phyloP scores from a whole-genome alignment of 805 yeast species.

The Schwanniomyces pseudopolymorphus region DNA sequence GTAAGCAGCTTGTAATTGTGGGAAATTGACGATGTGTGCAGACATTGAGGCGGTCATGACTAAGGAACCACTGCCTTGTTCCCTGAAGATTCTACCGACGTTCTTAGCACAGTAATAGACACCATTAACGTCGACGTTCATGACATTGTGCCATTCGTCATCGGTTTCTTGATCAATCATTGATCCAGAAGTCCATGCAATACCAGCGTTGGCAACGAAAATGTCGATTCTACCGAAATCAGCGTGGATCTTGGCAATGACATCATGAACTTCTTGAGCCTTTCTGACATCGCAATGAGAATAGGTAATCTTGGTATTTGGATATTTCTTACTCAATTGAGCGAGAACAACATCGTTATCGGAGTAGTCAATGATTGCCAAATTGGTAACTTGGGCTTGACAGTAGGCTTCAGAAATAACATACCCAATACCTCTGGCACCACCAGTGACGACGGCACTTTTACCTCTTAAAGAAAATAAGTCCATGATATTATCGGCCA shows the following conservation, averaged over 20 bases:
- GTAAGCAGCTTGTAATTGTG: slow-evolving; percentile 84
- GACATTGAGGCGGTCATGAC: slow-evolving; percentile 89
- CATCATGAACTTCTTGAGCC: slow-evolving; percentile 33
- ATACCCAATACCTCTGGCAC: slow-evolving; percentile 39
- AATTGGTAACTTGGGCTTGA: slow-evolving; percentile 34
- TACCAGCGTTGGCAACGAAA: slow-evolving; percentile 48
- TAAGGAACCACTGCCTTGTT: slow-evolving; percentile 74
- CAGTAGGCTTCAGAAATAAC: slow-evolving; percentile 36
- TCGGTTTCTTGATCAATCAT: slow-evolving; percentile 44
- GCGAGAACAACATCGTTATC: slow-evolving; percentile 25
- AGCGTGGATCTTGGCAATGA: slow-evolving; percentile 27
- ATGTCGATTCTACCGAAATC: slow-evolving; percentile 40
- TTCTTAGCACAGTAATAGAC: slow-evolving; percentile 77
- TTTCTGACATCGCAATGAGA: slow-evolving; percentile 41
- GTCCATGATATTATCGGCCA: slow-evolving; percentile 25
- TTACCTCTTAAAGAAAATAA: slow-evolving; percentile 31
- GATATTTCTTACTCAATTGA: slow-evolving; percentile 26
- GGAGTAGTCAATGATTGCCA: slow-evolving; percentile 43
- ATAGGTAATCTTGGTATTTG: slow-evolving; percentile 30
- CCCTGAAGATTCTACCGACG: slow-evolving; percentile 69
- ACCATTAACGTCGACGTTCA: slow-evolving; percentile 76
- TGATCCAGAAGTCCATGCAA: slow-evolving; percentile 47
- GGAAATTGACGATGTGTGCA: slow-evolving; percentile 82
- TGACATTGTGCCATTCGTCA: slow-evolving; percentile 65
- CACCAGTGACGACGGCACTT: slow-evolving; percentile 38